phyloP scores from a whole-genome alignment of 2,329 filamentous ascomycete species.

The Pseudophaeomoniella oleicola region DNA sequence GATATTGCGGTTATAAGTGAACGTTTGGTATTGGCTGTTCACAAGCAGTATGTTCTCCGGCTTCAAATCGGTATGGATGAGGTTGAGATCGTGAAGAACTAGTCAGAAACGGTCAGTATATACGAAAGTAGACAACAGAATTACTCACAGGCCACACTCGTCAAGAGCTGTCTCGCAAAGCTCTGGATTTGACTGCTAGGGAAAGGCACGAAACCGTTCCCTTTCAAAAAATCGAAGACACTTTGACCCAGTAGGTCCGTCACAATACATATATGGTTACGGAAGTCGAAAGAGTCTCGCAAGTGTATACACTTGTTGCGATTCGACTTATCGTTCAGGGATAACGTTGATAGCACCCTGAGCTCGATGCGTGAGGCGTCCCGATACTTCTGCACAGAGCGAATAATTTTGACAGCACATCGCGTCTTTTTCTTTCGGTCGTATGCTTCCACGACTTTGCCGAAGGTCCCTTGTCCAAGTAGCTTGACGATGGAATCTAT shows the following conservation, averaged over 20 bases:
- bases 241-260: constrained; percentile 75
- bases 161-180: constrained; percentile 89
- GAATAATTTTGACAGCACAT: constrained; percentile 95
- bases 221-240: constrained; percentile 96
- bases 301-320: constrained; percentile 94
- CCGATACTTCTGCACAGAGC: constrained; percentile 94
- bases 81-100: constrained; percentile 92
- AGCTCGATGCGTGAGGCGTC: constrained; percentile 93
- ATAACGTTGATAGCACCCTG: constrained; percentile 78
- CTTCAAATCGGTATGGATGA: constrained; percentile 65
- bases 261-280: constrained; percentile 86
- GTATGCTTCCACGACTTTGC: constrained; percentile 88
- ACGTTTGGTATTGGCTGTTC: constrained; percentile 50
- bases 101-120: constrained; percentile 14
- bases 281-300: constrained; percentile 91
- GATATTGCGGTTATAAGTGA: constrained; percentile 54
- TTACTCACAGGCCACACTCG: constrained; percentile 95
- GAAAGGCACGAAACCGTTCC: constrained; percentile 89
- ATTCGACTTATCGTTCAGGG: constrained; percentile 81
- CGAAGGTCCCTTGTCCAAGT: constrained; percentile 92
- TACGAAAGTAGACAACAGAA: constrained; percentile 2
- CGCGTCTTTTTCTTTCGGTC: constrained; percentile 63
- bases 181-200: constrained; percentile 97
- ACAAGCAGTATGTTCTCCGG: constrained; percentile 55
- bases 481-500: constrained; percentile 77